phyloP scores from a whole-genome alignment of 83 land plant species.

The Isoetes engelmannii region DNA sequence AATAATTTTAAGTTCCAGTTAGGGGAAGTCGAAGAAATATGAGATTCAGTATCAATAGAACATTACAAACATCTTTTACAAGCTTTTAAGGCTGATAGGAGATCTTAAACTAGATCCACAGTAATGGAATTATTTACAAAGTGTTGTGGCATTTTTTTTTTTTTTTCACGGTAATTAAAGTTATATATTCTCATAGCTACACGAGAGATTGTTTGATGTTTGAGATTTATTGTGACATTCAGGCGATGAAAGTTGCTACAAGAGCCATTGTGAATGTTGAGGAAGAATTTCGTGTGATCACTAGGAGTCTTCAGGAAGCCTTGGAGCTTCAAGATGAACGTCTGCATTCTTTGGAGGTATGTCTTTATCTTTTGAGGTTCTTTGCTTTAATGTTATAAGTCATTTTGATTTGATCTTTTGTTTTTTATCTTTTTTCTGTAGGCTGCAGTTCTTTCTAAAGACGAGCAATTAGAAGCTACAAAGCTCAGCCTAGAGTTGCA shows the following conservation, averaged over 20 bases:
- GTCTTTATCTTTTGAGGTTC: conserved; percentile 1
- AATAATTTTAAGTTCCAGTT: too few species aligned
- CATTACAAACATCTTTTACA: too few species aligned
- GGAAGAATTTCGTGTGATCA: conserved; percentile 35
- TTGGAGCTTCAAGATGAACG: conserved; percentile 30
- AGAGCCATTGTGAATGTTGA: conserved; percentile 37
- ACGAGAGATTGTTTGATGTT: too few species aligned
- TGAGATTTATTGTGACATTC: background rate
- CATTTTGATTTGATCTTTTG: background rate
- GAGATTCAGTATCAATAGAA: too few species aligned
- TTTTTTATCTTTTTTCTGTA: background rate
- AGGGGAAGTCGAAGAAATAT: too few species aligned
- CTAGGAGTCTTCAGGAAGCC: conserved; percentile 28
- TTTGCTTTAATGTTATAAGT: background rate
- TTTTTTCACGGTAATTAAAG: too few species aligned
- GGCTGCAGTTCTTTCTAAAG: conserved; percentile 28
- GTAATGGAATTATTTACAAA: too few species aligned
- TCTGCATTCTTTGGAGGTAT: conserved; percentile 24
- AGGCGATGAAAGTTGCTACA: conserved; percentile 42
- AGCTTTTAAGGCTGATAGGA: too few species aligned
- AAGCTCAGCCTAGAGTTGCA: conserved; percentile 12
- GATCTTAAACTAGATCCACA: too few species aligned
- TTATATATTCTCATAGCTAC: too few species aligned
- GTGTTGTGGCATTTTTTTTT: too few species aligned
- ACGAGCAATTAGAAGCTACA: conserved; percentile 23